Evolutionary conservation across 108 stramenopile species (phyloP).

Genomic region (Skeletonema grethae): DNA sequence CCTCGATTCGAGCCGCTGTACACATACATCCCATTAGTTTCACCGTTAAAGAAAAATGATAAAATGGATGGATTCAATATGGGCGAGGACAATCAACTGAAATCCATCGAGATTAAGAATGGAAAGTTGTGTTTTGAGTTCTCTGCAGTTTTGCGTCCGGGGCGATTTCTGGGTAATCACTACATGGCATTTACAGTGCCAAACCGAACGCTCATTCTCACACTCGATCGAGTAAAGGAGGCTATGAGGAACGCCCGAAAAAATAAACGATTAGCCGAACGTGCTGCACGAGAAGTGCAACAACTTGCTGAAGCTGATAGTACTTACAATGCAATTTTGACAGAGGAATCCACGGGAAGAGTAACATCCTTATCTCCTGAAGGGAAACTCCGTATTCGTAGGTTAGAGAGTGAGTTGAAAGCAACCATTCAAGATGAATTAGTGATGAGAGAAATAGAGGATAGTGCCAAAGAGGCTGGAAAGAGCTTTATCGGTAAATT

Average conservation of each 20-base stretch:
- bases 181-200: conserved; percentile 89
- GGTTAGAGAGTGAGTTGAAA: conserved; percentile 44
- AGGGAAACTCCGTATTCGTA: conserved; percentile 35
- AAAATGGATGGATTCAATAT: conserved; percentile 82
- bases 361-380: conserved; percentile 33
- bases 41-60: conserved; percentile 77
- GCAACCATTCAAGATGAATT: conserved; percentile 35
- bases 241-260: conserved; percentile 77
- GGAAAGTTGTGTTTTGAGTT: conserved; percentile 83
- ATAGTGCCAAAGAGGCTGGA: conserved; percentile 16
- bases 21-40: conserved; percentile 85
- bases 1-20: conserved; percentile 60
- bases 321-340: conserved; percentile 9
- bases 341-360: conserved; percentile 22
- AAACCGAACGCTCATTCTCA: conserved; percentile 81
- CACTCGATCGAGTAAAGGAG: conserved; percentile 77
- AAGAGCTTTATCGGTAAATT: conserved; percentile 83
- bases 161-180: conserved; percentile 84
- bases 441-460: conserved; percentile 28
- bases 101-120: conserved; percentile 73
- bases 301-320: conserved; percentile 15
- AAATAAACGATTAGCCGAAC: conserved; percentile 63
- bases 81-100: conserved; percentile 81
- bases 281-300: conserved; percentile 54
- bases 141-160: conserved; percentile 76